These are phyloP conservation scores for Populus nigra DNA, from an alignment of 345 rosid species.

Conservation along the genomic window DNA sequence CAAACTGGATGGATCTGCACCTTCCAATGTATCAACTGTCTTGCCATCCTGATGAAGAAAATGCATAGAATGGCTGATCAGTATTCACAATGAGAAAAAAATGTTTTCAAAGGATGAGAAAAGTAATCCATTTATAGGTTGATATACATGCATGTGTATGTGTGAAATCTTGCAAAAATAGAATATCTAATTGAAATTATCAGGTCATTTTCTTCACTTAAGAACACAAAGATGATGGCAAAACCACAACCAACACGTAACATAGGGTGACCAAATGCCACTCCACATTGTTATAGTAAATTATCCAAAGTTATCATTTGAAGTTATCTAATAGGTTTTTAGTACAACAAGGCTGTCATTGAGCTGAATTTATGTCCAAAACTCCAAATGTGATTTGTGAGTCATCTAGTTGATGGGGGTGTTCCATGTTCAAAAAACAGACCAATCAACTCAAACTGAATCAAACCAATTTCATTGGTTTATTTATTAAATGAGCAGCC, in stretches of 20 bases:
- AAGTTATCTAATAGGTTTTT: too few species aligned
- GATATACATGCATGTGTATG: background rate
- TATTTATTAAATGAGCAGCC: too few species aligned
- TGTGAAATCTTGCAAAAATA: background rate
- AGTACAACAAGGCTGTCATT: too few species aligned
- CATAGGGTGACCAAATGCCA: background rate
- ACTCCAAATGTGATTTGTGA: too few species aligned
- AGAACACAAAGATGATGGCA: background rate
- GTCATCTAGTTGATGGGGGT: too few species aligned
- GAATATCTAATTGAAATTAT: background rate
- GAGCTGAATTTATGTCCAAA: too few species aligned
- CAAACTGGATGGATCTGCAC: slow-evolving; percentile 92
- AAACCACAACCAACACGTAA: background rate
- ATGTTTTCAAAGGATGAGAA: background rate
- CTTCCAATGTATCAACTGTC: slow-evolving; percentile 75
- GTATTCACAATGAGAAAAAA: background rate
- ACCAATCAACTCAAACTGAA: too few species aligned
- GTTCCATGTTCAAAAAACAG: too few species aligned
- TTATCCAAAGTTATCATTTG: too few species aligned
- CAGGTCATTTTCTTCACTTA: background rate
- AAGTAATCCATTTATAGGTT: background rate
- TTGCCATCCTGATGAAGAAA: slow-evolving; percentile 62
- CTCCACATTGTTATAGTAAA: too few species aligned
- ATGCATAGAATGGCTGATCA: background rate
- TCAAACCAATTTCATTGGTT: too few species aligned